phyloP scores from a whole-genome alignment of 2,329 filamentous ascomycete species.

The Trichoderma oligosporum region DNA sequence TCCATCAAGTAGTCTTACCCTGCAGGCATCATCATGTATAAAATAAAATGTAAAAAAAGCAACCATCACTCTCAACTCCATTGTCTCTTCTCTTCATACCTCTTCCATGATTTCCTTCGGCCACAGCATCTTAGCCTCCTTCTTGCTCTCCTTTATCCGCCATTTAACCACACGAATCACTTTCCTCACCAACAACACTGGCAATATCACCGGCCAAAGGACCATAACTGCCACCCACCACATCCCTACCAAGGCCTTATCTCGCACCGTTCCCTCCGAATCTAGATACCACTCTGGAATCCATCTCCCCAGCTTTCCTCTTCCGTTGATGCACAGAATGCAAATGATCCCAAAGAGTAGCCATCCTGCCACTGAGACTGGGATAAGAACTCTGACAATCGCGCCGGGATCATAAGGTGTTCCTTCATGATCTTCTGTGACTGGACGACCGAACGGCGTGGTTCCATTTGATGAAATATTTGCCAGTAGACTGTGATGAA shows the following conservation, averaged over 20 bases:
- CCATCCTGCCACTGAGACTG: conserved; percentile 30
- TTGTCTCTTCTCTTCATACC: background rate
- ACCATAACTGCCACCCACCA: conserved; percentile 33
- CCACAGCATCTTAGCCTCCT: background rate
- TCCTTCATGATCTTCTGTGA: background rate
- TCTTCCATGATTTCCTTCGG: background rate
- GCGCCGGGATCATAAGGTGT: conserved; percentile 2
- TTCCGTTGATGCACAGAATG: conserved; percentile 32
- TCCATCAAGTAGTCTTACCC: background rate
- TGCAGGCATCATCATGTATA: too few relatives aligned
- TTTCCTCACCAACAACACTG: conserved; percentile 46
- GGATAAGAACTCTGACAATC: conserved; percentile 26
- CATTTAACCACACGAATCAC: background rate
- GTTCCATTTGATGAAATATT: background rate
- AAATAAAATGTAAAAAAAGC: background rate
- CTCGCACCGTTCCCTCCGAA: conserved; percentile 22
- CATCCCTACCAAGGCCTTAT: conserved; percentile 24
- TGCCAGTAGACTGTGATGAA: background rate
- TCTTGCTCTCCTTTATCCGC: background rate
- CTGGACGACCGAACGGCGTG: background rate
- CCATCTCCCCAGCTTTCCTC: conserved; percentile 30
- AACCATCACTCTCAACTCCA: background rate
- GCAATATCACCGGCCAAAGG: conserved; percentile 56
- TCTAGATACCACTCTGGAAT: conserved; percentile 36
- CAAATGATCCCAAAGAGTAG: conserved; percentile 32